These are phyloP conservation scores for Apodospora peruviana DNA, from an alignment of 495 filamentous ascomycete genomes.

Conservation along the genomic window DNA sequence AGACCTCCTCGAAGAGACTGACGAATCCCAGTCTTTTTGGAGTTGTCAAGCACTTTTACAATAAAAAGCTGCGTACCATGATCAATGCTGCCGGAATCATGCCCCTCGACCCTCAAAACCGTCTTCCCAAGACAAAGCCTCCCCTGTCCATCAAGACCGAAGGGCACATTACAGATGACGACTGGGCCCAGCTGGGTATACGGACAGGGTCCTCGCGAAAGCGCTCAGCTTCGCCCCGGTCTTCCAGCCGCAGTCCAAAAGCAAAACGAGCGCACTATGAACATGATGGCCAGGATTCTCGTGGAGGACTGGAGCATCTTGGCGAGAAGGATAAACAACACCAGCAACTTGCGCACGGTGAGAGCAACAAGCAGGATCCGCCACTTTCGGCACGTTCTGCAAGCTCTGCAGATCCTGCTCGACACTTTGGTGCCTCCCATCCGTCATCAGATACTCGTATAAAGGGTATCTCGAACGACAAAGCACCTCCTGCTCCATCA, in stretches of 20 bases:
- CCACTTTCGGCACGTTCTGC: no score
- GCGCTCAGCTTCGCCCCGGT: slow-evolving; percentile 9
- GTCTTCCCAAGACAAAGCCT: not conserved
- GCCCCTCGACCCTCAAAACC: not conserved
- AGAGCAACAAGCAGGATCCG: no score
- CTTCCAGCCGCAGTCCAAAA: not conserved
- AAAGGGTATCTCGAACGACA: no score
- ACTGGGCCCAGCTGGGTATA: not conserved
- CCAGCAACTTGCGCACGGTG: no score
- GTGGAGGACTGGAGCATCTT: not conserved
- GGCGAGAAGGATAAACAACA: no score
- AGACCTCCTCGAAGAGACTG: not conserved
- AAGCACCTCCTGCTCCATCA: no score
- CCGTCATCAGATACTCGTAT: no score
- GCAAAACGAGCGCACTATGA: not conserved
- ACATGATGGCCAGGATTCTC: not conserved
- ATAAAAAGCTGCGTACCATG: not conserved
- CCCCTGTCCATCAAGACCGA: slow-evolving; percentile 3
- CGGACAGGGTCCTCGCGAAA: not conserved
- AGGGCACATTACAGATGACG: not conserved
- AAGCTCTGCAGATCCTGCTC: no score
- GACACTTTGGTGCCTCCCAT: no score
- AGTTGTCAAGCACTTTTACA: not conserved
- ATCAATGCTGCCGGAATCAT: not conserved
- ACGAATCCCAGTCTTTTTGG: not conserved